A percentile compares a stretch with the other conserved stretches of the same genome.
These are phyloP conservation scores for Schizonepeta tenuifolia DNA, from an alignment of 257 asterid genomes.

Conservation along the genomic window DNA sequence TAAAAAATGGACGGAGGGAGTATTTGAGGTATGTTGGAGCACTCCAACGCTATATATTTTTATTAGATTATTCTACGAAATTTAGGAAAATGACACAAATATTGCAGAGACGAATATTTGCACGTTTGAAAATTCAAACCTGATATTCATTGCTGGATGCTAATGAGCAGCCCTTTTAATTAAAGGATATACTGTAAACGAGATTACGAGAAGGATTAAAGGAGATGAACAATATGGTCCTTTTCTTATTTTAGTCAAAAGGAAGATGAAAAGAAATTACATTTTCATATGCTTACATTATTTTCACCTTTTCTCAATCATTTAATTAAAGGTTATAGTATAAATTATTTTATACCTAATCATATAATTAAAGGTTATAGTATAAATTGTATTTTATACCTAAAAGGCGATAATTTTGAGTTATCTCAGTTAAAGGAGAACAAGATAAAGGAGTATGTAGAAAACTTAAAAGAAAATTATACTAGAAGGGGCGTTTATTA, in stretches of 20 bases:
- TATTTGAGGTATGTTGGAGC: no score
- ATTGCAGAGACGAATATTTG: neutral
- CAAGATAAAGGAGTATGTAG: no score
- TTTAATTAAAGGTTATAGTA: neutral
- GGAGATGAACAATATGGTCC: constrained; percentile 5
- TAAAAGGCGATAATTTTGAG: no score
- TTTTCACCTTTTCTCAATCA: constrained; percentile 20
- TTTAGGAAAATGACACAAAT: neutral
- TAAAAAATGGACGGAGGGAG: no score
- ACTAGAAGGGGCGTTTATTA: no score
- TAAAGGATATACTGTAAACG: constrained; percentile 18
- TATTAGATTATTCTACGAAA: neutral
- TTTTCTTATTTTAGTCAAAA: constrained; percentile 28
- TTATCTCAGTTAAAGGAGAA: no score
- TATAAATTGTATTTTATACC: no score
- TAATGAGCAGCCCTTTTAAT: constrained; percentile 13
- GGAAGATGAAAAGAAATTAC: constrained; percentile 12
- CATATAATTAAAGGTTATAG: no score
- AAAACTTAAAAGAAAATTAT: no score
- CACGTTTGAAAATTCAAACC: neutral
- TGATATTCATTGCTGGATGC: constrained; percentile 15
- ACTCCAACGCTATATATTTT: no score
- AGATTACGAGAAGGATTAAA: constrained; percentile 1
- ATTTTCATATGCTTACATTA: neutral
- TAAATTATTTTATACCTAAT: no score